Base-by-base conservation (phyloP, 2,329 filamentous ascomycete genomes). In the Nemania bipapillata region DNA sequence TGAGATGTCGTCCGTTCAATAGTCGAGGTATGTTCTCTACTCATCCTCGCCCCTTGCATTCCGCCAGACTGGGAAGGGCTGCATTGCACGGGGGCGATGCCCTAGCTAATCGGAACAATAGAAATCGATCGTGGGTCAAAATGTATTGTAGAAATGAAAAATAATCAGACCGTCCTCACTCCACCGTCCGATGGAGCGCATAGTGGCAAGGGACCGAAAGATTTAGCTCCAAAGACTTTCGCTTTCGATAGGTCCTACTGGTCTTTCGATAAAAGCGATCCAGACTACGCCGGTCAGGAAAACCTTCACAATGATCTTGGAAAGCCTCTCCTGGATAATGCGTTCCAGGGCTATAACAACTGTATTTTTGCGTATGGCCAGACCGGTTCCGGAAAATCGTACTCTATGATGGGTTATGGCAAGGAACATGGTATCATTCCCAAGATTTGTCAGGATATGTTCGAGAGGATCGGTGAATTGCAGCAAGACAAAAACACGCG, bases 401-500 rank as follows among this genome's bases (percentile, higher is more conserved):
- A 99, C 81, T 97, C 94, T 35, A 99, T 99, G 95, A 99, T 99
- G 96, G 96, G 96, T 56, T 99, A 98, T 82, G 96, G 96, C 62
- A 91, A 95, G 77, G 95, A 99, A 78, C 88, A 94, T 66, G 96
- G 96, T 80, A 96, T 99, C 72, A 98, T 98, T 70, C 96, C 96
- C 53, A 92, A 90, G 77, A 99, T 99, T 83, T 99, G 96, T 80
- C 92, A 96, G 83, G 91, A 97, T 77, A 98, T 99, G 94, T 99
- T 99, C 80, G 89, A 91, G 77, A 87, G 95, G 72, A 99, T 99
- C 77, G 83, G 84, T 28, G 82, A 83, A 56, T 85, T 95, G 76
- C 87, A 91, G 74, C 79, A 86, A 74, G 93, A 97, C 80, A 90
- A 90, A 75, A 90, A 91, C 75, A 84, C 94, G 70, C 90, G 90